Percentiles rank a stretch among this genome's conserved stretches.
Evolutionary conservation across 2,329 filamentous ascomycete genomes (phyloP).

Genomic region (Colletotrichum tropicicola): DNA sequence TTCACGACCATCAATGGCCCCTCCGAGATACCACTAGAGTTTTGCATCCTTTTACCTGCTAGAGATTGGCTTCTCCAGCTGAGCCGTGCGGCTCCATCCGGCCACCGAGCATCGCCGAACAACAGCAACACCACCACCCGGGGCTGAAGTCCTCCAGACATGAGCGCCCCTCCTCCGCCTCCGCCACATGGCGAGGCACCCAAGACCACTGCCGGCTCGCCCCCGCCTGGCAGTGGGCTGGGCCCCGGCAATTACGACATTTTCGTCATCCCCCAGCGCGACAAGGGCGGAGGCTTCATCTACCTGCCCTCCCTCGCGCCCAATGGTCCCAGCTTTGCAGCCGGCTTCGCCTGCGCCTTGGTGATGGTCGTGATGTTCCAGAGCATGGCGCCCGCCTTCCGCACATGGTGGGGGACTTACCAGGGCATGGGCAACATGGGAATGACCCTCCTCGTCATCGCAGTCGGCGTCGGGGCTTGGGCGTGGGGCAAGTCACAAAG

Average conservation of each 20-base stretch:
- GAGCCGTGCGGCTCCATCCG: neutral
- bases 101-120: neutral
- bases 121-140: conserved; percentile 13
- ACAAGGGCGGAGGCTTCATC: conserved; percentile 86
- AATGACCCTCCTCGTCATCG: conserved; percentile 75
- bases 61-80: neutral
- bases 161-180: conserved; percentile 76
- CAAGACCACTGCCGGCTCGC: conserved; percentile 67
- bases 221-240: conserved; percentile 63
- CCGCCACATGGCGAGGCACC: conserved; percentile 87
- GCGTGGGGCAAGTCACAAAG: conserved; percentile 45
- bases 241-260: conserved; percentile 96
- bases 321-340: conserved; percentile 89
- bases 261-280: conserved; percentile 94
- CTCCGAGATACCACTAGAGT: conserved; percentile 46
- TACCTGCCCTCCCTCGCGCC: conserved; percentile 92
- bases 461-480: conserved; percentile 83
- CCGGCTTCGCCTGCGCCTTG: conserved; percentile 82
- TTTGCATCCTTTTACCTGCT: conserved; percentile 18
- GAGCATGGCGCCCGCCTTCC: conserved; percentile 76
- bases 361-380: conserved; percentile 77
- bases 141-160: conserved; percentile 38
- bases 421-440: conserved; percentile 78
- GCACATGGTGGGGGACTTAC: conserved; percentile 76
- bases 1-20: conserved; percentile 43